Percentiles rank a stretch among this genome's conserved stretches.
phyloP scores from a whole-genome alignment of 2,329 filamentous ascomycete species.

The Diaporthe vexans region DNA sequence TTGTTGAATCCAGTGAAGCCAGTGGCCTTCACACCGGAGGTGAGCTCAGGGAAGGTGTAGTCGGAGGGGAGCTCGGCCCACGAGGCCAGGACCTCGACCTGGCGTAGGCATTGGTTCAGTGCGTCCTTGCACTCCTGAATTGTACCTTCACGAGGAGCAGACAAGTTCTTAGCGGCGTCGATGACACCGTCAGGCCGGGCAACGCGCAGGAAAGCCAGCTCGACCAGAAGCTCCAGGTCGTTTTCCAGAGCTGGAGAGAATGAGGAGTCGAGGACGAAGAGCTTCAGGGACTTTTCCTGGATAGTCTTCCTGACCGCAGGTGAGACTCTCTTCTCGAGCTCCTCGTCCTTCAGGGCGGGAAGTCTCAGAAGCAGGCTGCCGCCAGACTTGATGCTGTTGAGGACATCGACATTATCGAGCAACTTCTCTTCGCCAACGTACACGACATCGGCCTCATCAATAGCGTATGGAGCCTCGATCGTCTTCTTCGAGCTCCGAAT shows the following conservation, averaged over 20 bases:
- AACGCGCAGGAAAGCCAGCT: conserved; percentile 87
- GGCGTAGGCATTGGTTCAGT: conserved; percentile 77
- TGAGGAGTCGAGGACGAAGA: conserved; percentile 83
- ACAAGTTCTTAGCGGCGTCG: conserved; percentile 75
- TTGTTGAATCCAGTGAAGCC: conserved; percentile 89
- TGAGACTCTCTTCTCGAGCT: conserved; percentile 88
- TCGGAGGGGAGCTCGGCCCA: conserved; percentile 82
- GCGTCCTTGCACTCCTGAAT: conserved; percentile 74
- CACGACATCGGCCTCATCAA: conserved; percentile 83
- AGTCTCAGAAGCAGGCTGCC: conserved; percentile 83
- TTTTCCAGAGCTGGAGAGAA: conserved; percentile 77
- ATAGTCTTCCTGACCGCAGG: conserved; percentile 78
- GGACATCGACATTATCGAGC: conserved; percentile 81
- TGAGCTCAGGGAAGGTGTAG: conserved; percentile 65
- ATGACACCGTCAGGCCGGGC: conserved; percentile 76
- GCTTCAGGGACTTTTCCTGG: conserved; percentile 76
- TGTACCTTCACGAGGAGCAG: conserved; percentile 64
- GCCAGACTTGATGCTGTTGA: conserved; percentile 77
- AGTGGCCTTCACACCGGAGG: conserved; percentile 77
- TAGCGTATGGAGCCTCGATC: conserved; percentile 86
- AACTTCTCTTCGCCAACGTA: conserved; percentile 86
- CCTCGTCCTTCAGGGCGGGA: conserved; percentile 86
- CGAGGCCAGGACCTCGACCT: conserved; percentile 81
- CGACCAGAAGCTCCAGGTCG: conserved; percentile 75
- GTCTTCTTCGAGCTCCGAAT: conserved; percentile 86